These are phyloP conservation scores for Xylaria sp. DNA, from an alignment of 2,329 filamentous ascomycete species.

Conservation along the genomic window DNA sequence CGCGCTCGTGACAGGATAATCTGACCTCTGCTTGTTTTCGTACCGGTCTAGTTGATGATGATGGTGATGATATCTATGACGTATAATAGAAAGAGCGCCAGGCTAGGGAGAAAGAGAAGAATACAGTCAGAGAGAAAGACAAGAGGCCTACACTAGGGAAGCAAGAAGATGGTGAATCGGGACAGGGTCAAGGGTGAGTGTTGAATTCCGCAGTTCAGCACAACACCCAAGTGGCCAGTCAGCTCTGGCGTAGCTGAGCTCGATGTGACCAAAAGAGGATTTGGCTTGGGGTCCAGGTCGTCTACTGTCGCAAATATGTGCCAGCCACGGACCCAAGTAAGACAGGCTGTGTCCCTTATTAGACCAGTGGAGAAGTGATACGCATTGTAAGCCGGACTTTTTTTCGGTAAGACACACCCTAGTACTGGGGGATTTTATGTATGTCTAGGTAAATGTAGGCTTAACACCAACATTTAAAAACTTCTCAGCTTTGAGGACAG, in stretches of 20 bases:
- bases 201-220: constrained; percentile 26
- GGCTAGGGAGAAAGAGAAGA: constrained; percentile 21
- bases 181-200: constrained; percentile 20
- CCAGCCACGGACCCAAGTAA: constrained; percentile 26
- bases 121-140: constrained; percentile 14
- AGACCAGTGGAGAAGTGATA: constrained; percentile 17
- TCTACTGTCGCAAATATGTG: constrained; percentile 22
- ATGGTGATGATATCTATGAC: constrained; percentile 5
- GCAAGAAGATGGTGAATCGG: constrained; percentile 9
- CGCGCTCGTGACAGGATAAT: constrained; percentile 14
- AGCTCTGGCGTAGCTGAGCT: constrained; percentile 31
- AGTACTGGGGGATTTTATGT: neutral
- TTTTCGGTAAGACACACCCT: constrained; percentile 9
- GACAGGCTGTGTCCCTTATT: constrained; percentile 35
- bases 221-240: constrained; percentile 12
- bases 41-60: constrained; percentile 4
- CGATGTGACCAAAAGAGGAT: constrained; percentile 18
- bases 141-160: constrained; percentile 22
- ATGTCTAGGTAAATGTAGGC: neutral
- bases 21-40: constrained; percentile 7
- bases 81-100: constrained; percentile 23
- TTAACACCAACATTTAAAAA: constrained; percentile 5
- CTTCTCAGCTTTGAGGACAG: neutral
- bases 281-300: constrained; percentile 14
- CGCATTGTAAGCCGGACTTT: constrained; percentile 10